Evolutionary conservation across 495 filamentous ascomycete species (phyloP).

Genomic region (Corynascus novoguineensis): DNA sequence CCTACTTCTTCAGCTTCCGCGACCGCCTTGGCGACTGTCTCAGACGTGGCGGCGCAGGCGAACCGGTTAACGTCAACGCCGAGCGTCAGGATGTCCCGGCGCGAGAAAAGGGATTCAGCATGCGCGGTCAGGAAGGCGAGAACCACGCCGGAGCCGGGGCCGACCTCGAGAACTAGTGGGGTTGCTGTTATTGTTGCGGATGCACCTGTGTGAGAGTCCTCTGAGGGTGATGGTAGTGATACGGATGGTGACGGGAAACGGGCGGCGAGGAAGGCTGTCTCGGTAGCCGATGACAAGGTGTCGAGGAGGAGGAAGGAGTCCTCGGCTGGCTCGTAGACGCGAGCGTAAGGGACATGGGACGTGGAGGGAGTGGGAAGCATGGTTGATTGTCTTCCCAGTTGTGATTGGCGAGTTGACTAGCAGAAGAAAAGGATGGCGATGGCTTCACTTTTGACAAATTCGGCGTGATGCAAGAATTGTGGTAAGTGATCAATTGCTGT

Average conservation of each 20-base stretch:
- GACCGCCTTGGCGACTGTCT: constrained; percentile 56
- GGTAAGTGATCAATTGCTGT: no score
- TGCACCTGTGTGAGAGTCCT: neutral
- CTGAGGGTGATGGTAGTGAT: constrained; percentile 37
- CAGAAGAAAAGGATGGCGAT: constrained; percentile 9
- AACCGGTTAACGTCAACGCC: constrained; percentile 77
- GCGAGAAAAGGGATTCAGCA: constrained; percentile 64
- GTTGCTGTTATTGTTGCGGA: neutral
- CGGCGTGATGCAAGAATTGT: constrained; percentile 21
- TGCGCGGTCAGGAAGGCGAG: constrained; percentile 80
- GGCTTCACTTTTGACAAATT: constrained; percentile 27
- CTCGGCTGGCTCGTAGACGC: constrained; percentile 89
- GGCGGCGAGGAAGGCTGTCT: constrained; percentile 63
- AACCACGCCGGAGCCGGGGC: constrained; percentile 85
- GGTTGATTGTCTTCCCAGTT: neutral
- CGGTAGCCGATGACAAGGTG: constrained; percentile 68
- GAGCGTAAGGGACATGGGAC: constrained; percentile 76
- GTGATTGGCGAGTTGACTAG: constrained; percentile 2
- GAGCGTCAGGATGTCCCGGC: constrained; percentile 59
- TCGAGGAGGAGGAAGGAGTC: constrained; percentile 95
- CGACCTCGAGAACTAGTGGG: constrained; percentile 69
- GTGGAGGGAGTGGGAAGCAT: constrained; percentile 95
- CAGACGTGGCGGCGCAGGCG: constrained; percentile 63
- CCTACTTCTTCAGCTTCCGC: neutral
- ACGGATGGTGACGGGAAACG: constrained; percentile 47